A percentile compares a stretch with the other conserved stretches of the same genome.
Conservation (phyloP, 2,329 filamentous ascomycete species). For the Colletotrichum simmondsii region DNA sequence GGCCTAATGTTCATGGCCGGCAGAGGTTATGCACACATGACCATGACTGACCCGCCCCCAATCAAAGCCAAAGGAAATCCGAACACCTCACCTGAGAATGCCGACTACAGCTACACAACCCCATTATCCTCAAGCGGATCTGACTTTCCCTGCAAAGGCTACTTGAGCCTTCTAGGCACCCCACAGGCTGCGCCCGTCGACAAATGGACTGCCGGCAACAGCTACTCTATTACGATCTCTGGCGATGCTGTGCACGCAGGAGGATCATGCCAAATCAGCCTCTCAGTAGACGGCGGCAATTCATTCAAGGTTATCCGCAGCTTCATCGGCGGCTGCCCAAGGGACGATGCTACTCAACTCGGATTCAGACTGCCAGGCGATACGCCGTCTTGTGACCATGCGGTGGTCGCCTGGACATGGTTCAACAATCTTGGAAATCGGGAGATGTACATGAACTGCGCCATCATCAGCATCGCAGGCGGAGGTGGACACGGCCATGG, state of each 20-base stretch:
- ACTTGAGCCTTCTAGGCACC: constrained; percentile 39
- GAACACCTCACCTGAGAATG: constrained; percentile 45
- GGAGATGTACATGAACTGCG: constrained; percentile 79
- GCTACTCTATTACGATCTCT: constrained; percentile 63
- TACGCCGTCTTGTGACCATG: constrained; percentile 57
- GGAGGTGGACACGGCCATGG: constrained; percentile 15
- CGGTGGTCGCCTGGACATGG: constrained; percentile 72
- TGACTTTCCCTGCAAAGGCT: constrained; percentile 72
- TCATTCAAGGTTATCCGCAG: constrained; percentile 64
- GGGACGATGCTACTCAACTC: constrained; percentile 46
- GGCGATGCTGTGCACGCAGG: constrained; percentile 66
- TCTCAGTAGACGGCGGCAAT: constrained; percentile 70
- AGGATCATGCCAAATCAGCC: constrained; percentile 71
- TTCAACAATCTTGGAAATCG: constrained; percentile 72
- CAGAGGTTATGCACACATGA: constrained; percentile 40
- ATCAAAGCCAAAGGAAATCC: constrained; percentile 39
- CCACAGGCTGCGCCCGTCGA: constrained; percentile 54
- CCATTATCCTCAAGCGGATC: constrained; percentile 62
- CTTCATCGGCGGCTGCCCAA: constrained; percentile 49
- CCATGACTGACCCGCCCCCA: constrained; percentile 43
- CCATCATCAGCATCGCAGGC: constrained; percentile 61
- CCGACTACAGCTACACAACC: constrained; percentile 68
- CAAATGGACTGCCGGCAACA: constrained; percentile 62
- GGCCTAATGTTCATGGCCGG: neutral
- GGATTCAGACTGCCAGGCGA: constrained; percentile 65